Percentiles rank a stretch among this genome's conserved stretches.
phyloP scores from a whole-genome alignment of 225 moss, liverwort and hornwort species.

The Pleurozium schreberi region DNA sequence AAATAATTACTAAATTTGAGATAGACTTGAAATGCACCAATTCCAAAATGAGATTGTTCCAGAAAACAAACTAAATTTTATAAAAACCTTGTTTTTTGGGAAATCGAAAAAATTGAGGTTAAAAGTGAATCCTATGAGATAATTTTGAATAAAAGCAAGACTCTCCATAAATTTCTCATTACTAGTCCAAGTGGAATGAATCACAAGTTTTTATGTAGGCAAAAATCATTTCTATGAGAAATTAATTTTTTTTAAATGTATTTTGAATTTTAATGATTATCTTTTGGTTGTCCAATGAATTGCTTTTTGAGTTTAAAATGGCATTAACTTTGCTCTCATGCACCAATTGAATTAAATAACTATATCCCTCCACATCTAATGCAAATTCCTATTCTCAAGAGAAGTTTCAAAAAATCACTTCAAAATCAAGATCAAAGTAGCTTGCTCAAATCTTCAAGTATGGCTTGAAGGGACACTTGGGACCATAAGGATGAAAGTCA shows the following conservation, averaged over 20 bases:
- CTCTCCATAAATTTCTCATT: neutral
- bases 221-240: neutral
- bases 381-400: neutral
- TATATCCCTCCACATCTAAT: neutral
- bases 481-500: neutral
- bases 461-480: neutral
- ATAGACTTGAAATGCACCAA: neutral
- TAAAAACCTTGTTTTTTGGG: neutral
- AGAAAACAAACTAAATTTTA: neutral
- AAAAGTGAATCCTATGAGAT: neutral
- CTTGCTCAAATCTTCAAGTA: neutral
- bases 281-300: neutral
- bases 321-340: neutral
- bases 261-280: neutral
- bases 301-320: neutral
- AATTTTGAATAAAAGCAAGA: too few relatives aligned
- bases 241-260: too few relatives aligned
- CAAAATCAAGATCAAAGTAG: neutral
- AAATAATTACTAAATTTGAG: neutral
- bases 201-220: neutral
- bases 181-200: neutral
- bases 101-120: neutral
- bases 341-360: neutral
- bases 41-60: neutral
- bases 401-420: neutral